Conservation (phyloP, 805 yeast species). For the Geotrichum ghanense region DNA sequence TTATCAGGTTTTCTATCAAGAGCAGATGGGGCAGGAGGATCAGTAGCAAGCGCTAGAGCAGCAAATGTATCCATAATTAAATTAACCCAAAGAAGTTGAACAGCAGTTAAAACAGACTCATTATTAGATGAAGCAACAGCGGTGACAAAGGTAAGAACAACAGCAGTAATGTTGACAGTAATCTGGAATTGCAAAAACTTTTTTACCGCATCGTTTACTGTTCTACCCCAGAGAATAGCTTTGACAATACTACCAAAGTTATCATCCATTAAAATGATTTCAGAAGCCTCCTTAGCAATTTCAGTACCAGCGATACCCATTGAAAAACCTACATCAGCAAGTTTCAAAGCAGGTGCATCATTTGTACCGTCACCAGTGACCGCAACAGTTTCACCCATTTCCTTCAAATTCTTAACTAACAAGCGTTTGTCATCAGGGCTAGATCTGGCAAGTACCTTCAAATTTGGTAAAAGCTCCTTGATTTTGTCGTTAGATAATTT, state of each 20-base stretch:
- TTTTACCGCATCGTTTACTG: conserved; percentile 87
- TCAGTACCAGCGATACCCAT: conserved; percentile 99
- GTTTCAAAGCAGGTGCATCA: conserved; percentile 94
- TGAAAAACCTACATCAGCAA: conserved; percentile 96
- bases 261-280: conserved; percentile 85
- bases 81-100: conserved; percentile 94
- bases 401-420: conserved; percentile 68
- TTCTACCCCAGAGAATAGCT: conserved; percentile 98
- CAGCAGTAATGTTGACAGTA: conserved; percentile 97
- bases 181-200: conserved; percentile 94
- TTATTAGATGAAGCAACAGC: conserved; percentile 79
- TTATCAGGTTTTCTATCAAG: conserved; percentile 78
- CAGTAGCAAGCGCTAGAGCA: conserved; percentile 94
- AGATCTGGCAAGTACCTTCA: conserved; percentile 84
- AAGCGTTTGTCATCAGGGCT: conserved; percentile 92
- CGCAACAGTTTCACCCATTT: conserved; percentile 87
- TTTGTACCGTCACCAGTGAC: conserved; percentile 99
- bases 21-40: conserved; percentile 79
- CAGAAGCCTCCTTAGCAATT: conserved; percentile 96
- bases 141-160: conserved; percentile 80
- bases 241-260: conserved; percentile 90
- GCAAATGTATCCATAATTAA: conserved; percentile 97
- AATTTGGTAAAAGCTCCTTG: conserved; percentile 49
- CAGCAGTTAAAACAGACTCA: conserved; percentile 87
- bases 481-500: conserved; percentile 49